Evolutionary conservation across 2,329 filamentous ascomycete species (phyloP).

Genomic region (Colletotrichum agaves): DNA sequence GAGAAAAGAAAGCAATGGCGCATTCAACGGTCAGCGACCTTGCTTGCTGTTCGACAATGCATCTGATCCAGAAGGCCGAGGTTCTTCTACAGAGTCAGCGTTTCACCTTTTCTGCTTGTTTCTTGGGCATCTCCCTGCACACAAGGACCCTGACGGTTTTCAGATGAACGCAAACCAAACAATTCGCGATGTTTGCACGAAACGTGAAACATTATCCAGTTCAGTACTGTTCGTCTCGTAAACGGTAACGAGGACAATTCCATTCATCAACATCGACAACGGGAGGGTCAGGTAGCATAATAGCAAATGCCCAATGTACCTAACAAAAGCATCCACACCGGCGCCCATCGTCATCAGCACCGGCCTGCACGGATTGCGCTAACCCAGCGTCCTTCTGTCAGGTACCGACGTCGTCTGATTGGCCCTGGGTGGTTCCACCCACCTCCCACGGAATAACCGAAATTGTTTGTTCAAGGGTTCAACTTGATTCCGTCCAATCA

Average conservation of each 20-base stretch:
- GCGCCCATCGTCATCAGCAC: conserved; percentile 36
- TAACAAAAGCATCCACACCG: conserved; percentile 31
- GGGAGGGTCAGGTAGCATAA: too few species aligned
- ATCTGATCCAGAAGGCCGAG: conserved; percentile 15
- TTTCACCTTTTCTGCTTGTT: conserved; percentile 24
- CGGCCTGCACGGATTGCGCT: conserved; percentile 19
- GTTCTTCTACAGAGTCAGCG: conserved; percentile 32
- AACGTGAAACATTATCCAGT: neutral
- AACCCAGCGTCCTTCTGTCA: conserved; percentile 23
- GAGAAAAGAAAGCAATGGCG: conserved; percentile 8
- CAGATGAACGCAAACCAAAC: conserved; percentile 17
- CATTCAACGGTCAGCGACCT: conserved; percentile 8
- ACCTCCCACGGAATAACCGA: conserved; percentile 26
- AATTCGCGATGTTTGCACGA: conserved; percentile 25
- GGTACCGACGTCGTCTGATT: conserved; percentile 26
- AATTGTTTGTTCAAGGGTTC: conserved; percentile 35
- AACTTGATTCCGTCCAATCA: conserved; percentile 24
- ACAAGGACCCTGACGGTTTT: neutral
- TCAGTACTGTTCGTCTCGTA: neutral
- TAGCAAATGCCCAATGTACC: neutral
- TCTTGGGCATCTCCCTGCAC: conserved; percentile 19
- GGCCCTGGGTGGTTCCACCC: neutral
- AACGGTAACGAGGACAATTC: too few species aligned
- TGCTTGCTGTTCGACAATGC: conserved; percentile 20
- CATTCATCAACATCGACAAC: neutral